A percentile compares a stretch with the other conserved stretches of the same genome.
phyloP scores from a whole-genome alignment of 257 asterid species.

The Vinca minor region DNA sequence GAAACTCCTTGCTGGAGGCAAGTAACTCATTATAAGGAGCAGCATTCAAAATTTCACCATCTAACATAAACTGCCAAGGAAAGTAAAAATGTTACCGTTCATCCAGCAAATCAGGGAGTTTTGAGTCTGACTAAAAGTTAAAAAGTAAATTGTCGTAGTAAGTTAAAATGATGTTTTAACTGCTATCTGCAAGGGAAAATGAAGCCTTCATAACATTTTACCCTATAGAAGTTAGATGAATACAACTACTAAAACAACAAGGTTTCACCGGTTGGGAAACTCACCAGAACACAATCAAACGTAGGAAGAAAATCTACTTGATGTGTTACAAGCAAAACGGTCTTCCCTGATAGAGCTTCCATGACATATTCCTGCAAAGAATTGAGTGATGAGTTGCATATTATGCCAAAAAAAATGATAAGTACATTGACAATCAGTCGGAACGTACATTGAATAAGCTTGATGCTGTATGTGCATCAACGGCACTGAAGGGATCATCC shows the following conservation, averaged over 20 bases:
- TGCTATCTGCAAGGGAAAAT: too few species aligned
- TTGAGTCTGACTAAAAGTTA: too few species aligned
- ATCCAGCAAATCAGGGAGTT: background rate
- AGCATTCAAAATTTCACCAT: slow-evolving; percentile 37
- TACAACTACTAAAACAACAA: slow-evolving; percentile 8
- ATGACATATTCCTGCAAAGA: slow-evolving; percentile 70
- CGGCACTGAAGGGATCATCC: slow-evolving; percentile 98
- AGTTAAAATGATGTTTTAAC: too few species aligned
- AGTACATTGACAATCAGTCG: slow-evolving; percentile 3
- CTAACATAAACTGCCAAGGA: slow-evolving; percentile 37
- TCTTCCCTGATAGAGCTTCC: slow-evolving; percentile 70
- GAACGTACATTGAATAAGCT: slow-evolving; percentile 66
- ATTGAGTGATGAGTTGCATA: slow-evolving; percentile 7
- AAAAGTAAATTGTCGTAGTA: too few species aligned
- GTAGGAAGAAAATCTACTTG: slow-evolving; percentile 97
- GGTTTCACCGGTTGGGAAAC: slow-evolving; percentile 23
- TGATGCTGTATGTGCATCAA: slow-evolving; percentile 90
- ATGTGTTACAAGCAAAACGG: slow-evolving; percentile 82
- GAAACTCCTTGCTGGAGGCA: slow-evolving; percentile 38
- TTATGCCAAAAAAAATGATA: background rate
- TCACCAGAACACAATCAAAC: slow-evolving; percentile 75
- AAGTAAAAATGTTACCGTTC: background rate
- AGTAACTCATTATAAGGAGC: slow-evolving; percentile 41
- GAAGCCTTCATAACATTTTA: too few species aligned
- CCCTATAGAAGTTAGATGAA: too few species aligned